Percentiles rank a stretch among this genome's conserved stretches.
Conservation (phyloP, 2,329 filamentous ascomycete genomes). For the Hypoxylon sp. region DNA sequence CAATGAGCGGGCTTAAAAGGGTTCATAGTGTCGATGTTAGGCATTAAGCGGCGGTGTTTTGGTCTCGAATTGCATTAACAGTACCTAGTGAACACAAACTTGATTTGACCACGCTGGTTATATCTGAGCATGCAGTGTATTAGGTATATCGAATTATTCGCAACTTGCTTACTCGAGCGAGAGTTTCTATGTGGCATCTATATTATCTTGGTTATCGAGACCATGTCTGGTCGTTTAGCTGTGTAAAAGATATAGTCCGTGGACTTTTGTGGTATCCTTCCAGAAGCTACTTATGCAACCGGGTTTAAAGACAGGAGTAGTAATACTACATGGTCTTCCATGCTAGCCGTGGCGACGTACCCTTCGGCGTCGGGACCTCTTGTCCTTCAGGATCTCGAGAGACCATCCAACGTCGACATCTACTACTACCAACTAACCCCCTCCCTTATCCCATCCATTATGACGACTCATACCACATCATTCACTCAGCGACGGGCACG, state of each 20-base stretch:
- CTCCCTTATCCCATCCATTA: neutral
- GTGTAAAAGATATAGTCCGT: neutral
- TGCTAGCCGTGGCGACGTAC: too few relatives aligned
- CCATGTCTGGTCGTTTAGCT: neutral
- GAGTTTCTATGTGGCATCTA: neutral
- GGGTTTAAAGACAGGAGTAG: too few relatives aligned
- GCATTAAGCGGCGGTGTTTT: neutral
- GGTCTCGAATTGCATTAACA: neutral
- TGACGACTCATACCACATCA: neutral
- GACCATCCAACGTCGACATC: too few relatives aligned
- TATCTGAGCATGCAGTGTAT: neutral
- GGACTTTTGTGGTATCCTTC: neutral
- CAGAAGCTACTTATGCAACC: too few relatives aligned
- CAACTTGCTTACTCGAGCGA: neutral
- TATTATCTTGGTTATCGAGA: neutral
- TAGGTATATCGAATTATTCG: neutral
- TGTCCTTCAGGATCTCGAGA: too few relatives aligned
- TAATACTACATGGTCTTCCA: too few relatives aligned
- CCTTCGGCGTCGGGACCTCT: too few relatives aligned
- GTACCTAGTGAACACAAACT: neutral
- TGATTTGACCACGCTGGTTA: too few relatives aligned
- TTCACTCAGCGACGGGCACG: constrained; percentile 15
- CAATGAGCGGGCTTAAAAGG: neutral
- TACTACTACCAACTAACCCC: too few relatives aligned
- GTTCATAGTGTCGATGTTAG: neutral